phyloP scores from a whole-genome alignment of 345 rosid genomes.

The Gossypium herbaceum region DNA sequence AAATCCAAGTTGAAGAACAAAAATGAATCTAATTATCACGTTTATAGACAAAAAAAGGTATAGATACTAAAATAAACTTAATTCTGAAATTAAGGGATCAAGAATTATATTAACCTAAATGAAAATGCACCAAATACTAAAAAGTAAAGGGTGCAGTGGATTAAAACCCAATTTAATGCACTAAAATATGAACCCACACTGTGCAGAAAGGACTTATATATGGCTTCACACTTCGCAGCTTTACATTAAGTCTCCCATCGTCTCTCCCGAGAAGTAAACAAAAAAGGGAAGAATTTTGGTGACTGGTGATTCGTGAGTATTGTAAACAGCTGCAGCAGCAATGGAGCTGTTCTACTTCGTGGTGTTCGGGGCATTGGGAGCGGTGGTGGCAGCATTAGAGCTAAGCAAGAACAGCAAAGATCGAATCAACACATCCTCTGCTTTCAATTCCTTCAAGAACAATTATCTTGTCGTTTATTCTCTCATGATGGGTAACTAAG shows the following conservation, averaged over 20 bases:
- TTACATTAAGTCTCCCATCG: background rate
- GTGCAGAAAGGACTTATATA: background rate
- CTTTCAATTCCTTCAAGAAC: slow-evolving; percentile 84
- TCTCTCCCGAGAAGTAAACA: background rate
- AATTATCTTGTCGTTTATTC: slow-evolving; percentile 83
- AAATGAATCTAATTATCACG: no score
- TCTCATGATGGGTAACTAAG: slow-evolving; percentile 75
- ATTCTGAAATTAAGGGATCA: no score
- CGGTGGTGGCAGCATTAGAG: slow-evolving; percentile 65
- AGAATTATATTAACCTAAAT: background rate
- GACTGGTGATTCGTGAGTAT: background rate
- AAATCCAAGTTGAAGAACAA: no score
- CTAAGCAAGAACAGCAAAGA: slow-evolving; percentile 72
- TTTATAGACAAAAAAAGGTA: no score
- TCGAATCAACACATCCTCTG: slow-evolving; percentile 63
- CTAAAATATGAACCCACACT: background rate
- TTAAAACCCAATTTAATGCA: background rate
- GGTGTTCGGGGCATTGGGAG: slow-evolving; percentile 58
- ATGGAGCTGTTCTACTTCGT: slow-evolving; percentile 75
- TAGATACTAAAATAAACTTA: no score
- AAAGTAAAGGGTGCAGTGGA: background rate
- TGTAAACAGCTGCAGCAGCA: slow-evolving; percentile 12
- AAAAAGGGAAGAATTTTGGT: background rate
- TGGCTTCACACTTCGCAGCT: background rate
- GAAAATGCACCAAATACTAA: background rate